These are phyloP conservation scores for Ambrosia trifida DNA, from an alignment of 129 eudicot species.

Conservation along the genomic window DNA sequence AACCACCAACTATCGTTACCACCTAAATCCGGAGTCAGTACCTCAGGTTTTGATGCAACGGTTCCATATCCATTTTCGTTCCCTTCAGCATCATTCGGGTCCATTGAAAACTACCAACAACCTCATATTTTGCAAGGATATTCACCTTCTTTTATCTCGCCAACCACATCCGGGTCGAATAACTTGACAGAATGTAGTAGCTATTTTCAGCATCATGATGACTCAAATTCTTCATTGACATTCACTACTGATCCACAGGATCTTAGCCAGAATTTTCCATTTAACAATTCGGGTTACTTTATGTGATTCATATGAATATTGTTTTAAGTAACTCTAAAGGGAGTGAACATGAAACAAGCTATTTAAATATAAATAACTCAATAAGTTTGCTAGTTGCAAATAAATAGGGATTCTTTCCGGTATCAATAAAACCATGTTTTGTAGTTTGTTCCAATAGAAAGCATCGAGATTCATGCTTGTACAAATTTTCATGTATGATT, in stretches of 20 bases:
- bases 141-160: conserved; percentile 8
- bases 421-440: conserved; percentile 22
- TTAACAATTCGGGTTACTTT: conserved; percentile 26
- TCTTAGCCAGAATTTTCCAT: conserved; percentile 50
- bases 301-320: neutral
- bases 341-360: conserved; percentile 2
- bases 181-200: conserved; percentile 46
- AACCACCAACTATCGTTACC: conserved; percentile 20
- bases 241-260: conserved; percentile 38
- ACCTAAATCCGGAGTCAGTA: conserved; percentile 43
- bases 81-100: conserved; percentile 40
- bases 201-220: conserved; percentile 41
- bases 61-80: conserved; percentile 44
- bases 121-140: conserved; percentile 18
- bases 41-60: conserved; percentile 37
- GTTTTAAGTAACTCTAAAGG: neutral
- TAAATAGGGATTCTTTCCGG: conserved; percentile 6
- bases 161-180: conserved; percentile 50
- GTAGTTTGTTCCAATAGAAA: neutral
- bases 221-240: conserved; percentile 37
- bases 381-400: neutral
- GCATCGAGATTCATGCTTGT: neutral
- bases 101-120: conserved; percentile 29
- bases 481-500: conserved; percentile 15
- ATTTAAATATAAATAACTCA: neutral